These are phyloP conservation scores for Trichoderma guizhouense DNA, from an alignment of 2,329 filamentous ascomycete species.

Conservation along the genomic window DNA sequence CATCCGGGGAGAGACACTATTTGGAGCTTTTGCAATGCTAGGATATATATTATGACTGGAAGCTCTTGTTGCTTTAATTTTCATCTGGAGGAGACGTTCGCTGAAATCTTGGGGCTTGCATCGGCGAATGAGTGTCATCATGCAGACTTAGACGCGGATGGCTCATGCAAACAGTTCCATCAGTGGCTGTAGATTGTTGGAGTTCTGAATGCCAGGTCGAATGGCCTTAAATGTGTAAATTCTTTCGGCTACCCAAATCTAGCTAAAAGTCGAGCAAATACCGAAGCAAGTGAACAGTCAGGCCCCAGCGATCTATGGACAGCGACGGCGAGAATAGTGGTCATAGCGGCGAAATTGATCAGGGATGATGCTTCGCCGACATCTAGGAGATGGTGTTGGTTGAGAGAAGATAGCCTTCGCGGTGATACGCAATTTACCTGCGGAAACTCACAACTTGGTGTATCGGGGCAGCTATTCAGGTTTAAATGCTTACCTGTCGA, in stretches of 20 bases:
- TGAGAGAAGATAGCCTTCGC: too few species aligned
- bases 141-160: background rate
- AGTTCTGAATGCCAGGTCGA: background rate
- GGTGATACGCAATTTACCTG: background rate
- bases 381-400: too few species aligned
- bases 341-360: too few species aligned
- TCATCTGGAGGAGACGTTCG: background rate
- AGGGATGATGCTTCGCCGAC: too few species aligned
- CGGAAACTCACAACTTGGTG: background rate
- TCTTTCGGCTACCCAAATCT: background rate
- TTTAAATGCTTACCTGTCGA: background rate
- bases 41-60: background rate
- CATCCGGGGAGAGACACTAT: background rate
- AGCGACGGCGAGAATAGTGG: too few species aligned
- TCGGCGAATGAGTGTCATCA: background rate
- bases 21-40: background rate
- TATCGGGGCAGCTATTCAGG: background rate
- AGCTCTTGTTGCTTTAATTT: background rate
- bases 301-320: background rate
- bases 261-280: background rate
- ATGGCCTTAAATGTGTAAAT: background rate
- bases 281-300: background rate
- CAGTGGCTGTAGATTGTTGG: background rate
- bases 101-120: background rate
- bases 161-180: background rate